Evolutionary conservation across 441 rosid genomes (phyloP), one percentile per base, ranked within the genome.

Genomic region (Sinapis alba): DNA sequence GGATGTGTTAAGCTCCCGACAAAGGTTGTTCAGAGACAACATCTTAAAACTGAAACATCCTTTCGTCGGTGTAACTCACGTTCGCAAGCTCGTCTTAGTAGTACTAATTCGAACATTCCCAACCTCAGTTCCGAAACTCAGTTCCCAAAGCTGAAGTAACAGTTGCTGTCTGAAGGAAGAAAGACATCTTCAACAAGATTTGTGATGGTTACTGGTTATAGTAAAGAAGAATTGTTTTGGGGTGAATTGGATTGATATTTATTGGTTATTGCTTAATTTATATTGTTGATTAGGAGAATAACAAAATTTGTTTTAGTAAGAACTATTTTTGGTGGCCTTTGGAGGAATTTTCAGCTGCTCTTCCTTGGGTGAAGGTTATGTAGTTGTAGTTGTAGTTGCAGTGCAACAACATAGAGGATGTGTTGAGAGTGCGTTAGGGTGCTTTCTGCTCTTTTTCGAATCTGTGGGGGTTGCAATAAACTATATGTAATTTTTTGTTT

Each of bases 21-120:
- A 3, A 88, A 86, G 63, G 87, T 84, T 61, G 89, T 87, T 43
- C 90, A 85, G 11, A 87, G 88, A 2, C 68, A 84, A 45, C 88
- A 81, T 30, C 74, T 81, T 54, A 90, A 81, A 76, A 50, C 77
- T 1, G 78, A 83, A 5, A 84, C 81, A 5, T 4, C 59, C 1
- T 63, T 75, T 6, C 63, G 50, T 36, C 77, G 75, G 26, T 47
- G 76, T 11, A 86, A 81, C 47, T 85, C 80, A n/a, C 77, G 68
- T 34, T 64, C 76, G 9, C 74, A 69, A 51, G 41, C 68, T 60
- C 45, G 62, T 16, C 78, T 79, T 27, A 96, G 97, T 91, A 64
- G 97, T 91, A 64, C 45, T 68, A 6, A n/a, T 9, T 47, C 0
- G 8, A 59, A 27, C 43, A 19, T 15, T 12, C 6, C 1, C 11